phyloP scores from a whole-genome alignment of 1,139 yeast species.

The Pneumocystis jirovecii region DNA sequence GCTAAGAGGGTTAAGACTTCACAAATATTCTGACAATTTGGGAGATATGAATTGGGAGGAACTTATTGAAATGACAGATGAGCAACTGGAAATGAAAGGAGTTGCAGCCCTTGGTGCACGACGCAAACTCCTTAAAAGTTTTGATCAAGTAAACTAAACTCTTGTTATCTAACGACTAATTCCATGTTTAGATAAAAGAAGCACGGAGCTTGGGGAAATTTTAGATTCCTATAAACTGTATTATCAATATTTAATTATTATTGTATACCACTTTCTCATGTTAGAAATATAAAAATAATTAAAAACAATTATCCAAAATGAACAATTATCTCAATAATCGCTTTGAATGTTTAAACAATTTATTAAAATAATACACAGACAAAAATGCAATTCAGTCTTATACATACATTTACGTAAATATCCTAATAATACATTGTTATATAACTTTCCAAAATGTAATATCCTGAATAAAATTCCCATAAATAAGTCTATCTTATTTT shows the following conservation, averaged over 20 bases:
- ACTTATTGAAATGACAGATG: constrained; percentile 56
- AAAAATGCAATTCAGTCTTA: background rate
- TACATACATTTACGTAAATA: background rate
- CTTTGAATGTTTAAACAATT: background rate
- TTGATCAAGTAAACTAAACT: background rate
- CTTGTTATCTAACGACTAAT: background rate
- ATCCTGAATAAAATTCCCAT: background rate
- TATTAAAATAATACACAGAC: background rate
- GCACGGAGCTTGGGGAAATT: background rate
- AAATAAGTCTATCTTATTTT: constrained; percentile 10
- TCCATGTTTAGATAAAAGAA: background rate
- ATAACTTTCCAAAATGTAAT: background rate
- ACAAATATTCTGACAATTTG: constrained; percentile 79
- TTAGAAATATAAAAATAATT: background rate
- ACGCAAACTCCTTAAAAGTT: constrained; percentile 57
- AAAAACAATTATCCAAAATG: background rate
- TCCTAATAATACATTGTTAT: background rate
- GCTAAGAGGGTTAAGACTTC: constrained; percentile 77
- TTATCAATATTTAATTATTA: background rate
- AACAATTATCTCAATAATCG: background rate
- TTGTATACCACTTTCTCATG: background rate
- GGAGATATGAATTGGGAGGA: constrained; percentile 66
- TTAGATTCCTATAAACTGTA: background rate
- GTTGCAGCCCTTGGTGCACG: constrained; percentile 92
- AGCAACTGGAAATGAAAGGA: constrained; percentile 58